A percentile compares a stretch with the other conserved stretches of the same genome.
Evolutionary conservation across 2,329 filamentous ascomycete species (phyloP).

Genomic region (Mollisiaceae sp.): DNA sequence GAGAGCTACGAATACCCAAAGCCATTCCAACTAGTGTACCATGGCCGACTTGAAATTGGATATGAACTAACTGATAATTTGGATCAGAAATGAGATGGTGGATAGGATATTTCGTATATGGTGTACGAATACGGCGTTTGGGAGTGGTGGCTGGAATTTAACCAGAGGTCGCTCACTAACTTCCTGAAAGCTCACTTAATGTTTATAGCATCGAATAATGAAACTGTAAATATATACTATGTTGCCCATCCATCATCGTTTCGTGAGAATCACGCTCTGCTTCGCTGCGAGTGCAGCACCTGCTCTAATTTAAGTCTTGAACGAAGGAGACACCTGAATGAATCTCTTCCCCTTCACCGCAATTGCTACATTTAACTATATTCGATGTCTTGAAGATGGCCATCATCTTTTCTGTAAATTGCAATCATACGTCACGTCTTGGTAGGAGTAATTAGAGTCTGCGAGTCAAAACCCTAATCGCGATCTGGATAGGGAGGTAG

Average conservation of each 20-base stretch:
- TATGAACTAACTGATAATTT: neutral
- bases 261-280: neutral
- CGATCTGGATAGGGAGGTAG: too few relatives aligned
- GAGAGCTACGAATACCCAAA: constrained; percentile 26
- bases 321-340: too few relatives aligned
- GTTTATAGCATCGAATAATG: constrained; percentile 11
- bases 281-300: neutral
- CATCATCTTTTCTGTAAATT: too few relatives aligned
- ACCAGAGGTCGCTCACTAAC: neutral
- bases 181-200: constrained; percentile 7
- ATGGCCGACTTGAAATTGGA: constrained; percentile 10
- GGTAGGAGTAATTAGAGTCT: too few relatives aligned
- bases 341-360: too few relatives aligned
- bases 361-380: too few relatives aligned
- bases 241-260: neutral
- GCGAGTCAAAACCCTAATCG: too few relatives aligned
- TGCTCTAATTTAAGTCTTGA: too few relatives aligned
- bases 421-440: too few relatives aligned
- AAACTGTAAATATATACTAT: neutral
- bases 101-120: neutral
- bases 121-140: constrained; percentile 7
- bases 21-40: constrained; percentile 13
- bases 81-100: neutral
- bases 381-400: too few relatives aligned
- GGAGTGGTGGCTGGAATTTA: neutral